Evolutionary conservation across 352 stramenopile species (phyloP).

Genomic region (Phytopythium litorale): DNA sequence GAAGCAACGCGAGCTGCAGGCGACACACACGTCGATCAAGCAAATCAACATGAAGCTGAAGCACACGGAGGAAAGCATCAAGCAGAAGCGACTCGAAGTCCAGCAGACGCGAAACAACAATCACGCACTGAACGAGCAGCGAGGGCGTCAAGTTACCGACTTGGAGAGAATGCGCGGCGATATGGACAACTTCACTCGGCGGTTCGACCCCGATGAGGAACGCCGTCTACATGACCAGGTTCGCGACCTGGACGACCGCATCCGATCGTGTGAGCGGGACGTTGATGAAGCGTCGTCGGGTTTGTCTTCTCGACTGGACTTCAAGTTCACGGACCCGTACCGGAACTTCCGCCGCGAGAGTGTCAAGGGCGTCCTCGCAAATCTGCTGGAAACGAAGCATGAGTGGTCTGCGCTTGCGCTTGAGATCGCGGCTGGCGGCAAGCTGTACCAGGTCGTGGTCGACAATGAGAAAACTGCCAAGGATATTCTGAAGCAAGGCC

Average conservation of each 20-base stretch:
- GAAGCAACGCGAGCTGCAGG: constrained; percentile 80
- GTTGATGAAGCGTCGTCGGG: constrained; percentile 92
- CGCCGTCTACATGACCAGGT: constrained; percentile 55
- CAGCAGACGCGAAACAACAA: constrained; percentile 77
- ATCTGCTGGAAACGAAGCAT: constrained; percentile 94
- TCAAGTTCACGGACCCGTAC: constrained; percentile 95
- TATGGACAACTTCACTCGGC: constrained; percentile 50
- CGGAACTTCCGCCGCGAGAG: constrained; percentile 93
- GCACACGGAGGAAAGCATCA: constrained; percentile 87
- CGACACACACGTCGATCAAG: constrained; percentile 75
- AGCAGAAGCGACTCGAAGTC: constrained; percentile 67
- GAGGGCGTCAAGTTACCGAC: constrained; percentile 59
- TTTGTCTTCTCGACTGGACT: constrained; percentile 94
- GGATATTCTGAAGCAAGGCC: constrained; percentile 96
- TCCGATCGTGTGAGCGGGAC: constrained; percentile 71
- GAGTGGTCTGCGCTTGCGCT: constrained; percentile 93
- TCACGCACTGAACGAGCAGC: constrained; percentile 60
- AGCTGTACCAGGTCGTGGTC: constrained; percentile 99
- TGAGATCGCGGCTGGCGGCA: constrained; percentile 97
- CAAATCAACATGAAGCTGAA: constrained; percentile 94
- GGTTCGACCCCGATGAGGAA: constrained; percentile 81
- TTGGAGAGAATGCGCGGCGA: constrained; percentile 58
- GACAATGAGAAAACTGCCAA: constrained; percentile 98
- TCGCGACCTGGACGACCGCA: constrained; percentile 55
- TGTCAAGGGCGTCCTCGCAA: constrained; percentile 97